Base-by-base conservation (phyloP, 2,329 filamentous ascomycete genomes). In the Fusarium floridanum region DNA sequence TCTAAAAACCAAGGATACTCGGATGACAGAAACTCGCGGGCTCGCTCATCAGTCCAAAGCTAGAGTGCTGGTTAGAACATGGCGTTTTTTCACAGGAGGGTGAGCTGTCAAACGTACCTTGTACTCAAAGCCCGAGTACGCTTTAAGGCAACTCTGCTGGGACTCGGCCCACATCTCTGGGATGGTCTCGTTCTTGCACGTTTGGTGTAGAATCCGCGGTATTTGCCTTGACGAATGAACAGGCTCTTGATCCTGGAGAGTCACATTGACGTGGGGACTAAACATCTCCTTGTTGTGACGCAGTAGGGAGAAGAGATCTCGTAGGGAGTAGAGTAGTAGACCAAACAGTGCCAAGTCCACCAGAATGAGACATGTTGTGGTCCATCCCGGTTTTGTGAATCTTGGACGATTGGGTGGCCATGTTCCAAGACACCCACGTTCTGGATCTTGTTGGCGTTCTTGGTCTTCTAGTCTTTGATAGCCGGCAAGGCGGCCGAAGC, bases 141-240 rank as follows among this genome's bases (percentile, higher is more conserved):
- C 80, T 41, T 91, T 87, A 66, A 91, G 84, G 82, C 93, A 94
- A 77, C 87, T 91, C 81, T 90, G 84, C 78, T 93, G 91, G 24
- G 92, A 88, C 27, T 87, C 86, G 66, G 86, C 83, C 93, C 93
- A 95, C 67, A 91, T 88, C 57, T 83, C 84, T 0, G 92, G 93
- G 56, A 95, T 91, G 60, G 87, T 90, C 68, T 91, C 88, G 81
- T 93, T 93, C 78, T 88, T 89, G 82, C 92, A 92, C 6, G 92
- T 93, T 80, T 94, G 92, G 84, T 94, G 92, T 56, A 94, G 92
- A 79, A 94, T 94, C 82, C 92, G 93, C 61, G 93, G 93, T 53
- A 95, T 91, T 64, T 87, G 70, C 91, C 88, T 80, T 93, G 93
- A 79, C 4, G 34, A 88, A 89, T 82, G 92, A 92, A 10, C 91